phyloP scores from a whole-genome alignment of 192 early-diverging fungal genomes.

The Backusella tuberculispora region DNA sequence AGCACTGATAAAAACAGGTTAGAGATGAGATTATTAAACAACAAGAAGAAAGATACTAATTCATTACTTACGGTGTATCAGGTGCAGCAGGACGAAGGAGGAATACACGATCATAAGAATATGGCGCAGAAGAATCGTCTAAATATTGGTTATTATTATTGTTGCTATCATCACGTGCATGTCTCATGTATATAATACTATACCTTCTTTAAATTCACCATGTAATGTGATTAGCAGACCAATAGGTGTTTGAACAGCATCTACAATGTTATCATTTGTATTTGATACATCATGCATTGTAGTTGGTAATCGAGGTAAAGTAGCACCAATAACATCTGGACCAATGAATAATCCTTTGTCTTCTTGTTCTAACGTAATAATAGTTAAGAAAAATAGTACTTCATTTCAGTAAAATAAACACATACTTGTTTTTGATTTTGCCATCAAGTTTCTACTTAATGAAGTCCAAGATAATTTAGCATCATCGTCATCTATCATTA shows the following conservation, averaged over 20 bases:
- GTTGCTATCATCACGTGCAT: neutral
- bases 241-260: constrained; percentile 51
- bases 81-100: constrained; percentile 49
- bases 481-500: constrained; percentile 29
- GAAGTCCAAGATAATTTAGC: constrained; percentile 22
- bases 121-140: constrained; percentile 15
- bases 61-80: constrained; percentile 28
- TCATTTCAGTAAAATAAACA: neutral
- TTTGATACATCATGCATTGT: constrained; percentile 47
- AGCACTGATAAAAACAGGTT: constrained; percentile 18
- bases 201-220: constrained; percentile 45
- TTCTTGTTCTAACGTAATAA: constrained; percentile 8
- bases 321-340: constrained; percentile 23
- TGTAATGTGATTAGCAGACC: constrained; percentile 36
- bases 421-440: constrained; percentile 30
- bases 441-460: constrained; percentile 24
- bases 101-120: constrained; percentile 54
- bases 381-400: neutral
- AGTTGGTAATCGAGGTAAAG: constrained; percentile 36
- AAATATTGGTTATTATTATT: neutral
- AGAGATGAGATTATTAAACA: neutral
- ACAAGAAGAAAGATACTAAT: neutral
- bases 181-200: neutral
- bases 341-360: constrained; percentile 21
- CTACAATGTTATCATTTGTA: constrained; percentile 42